Evolutionary conservation across 225 moss, liverwort and hornwort genomes (phyloP), one percentile per base, ranked within the genome.

Genomic region (Polytrichum formosum): DNA sequence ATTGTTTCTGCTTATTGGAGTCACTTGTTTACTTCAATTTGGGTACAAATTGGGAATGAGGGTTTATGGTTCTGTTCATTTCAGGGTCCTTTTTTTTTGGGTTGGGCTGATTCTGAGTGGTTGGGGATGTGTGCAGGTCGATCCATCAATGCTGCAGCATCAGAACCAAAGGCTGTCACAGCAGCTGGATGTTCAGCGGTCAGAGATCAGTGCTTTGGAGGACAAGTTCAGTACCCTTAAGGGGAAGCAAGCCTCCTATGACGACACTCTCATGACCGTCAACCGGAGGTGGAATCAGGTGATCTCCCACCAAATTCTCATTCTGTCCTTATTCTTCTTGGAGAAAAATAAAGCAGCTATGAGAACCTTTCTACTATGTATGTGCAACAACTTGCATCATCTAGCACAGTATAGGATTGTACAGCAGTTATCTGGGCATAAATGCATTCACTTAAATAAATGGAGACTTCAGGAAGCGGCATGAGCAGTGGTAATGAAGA

Each of bases 141-240:
- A 97, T 76, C 82, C 97, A 46, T 86, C 83, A 74, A 93, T 90
- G 82, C 87, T 97, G 61, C 97, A 97, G 64, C 92, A 79, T 73
- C 97, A 94, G 78, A 97, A 97, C 58, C 92, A 91, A n/a, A 90
- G 94, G 77, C 73, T 97, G 73, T 80, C 90, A 31, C 97, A 97
- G 65, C 92, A 97, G 90, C 77, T 97, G 72, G 97, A 97, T 75
- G 88, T 91, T 6, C 94, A 92, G 76, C 90, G 92, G 62, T 80
- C 86, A 53, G 97, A 97, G 80, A 93, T 97, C 53, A 86, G 86
- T 78, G 83, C 79, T 64, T 84, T 92, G 70, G 85, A 94, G 82
- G 74, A 76, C 64, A 90, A 82, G 74, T 94, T 86, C 65, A 74
- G 70, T 71, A 87, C 91, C 61, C 88, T 94, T 26, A 94, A 88